These are phyloP conservation scores for Fraxinus latifolia DNA, from an alignment of 305 asterid species.

Conservation along the genomic window DNA sequence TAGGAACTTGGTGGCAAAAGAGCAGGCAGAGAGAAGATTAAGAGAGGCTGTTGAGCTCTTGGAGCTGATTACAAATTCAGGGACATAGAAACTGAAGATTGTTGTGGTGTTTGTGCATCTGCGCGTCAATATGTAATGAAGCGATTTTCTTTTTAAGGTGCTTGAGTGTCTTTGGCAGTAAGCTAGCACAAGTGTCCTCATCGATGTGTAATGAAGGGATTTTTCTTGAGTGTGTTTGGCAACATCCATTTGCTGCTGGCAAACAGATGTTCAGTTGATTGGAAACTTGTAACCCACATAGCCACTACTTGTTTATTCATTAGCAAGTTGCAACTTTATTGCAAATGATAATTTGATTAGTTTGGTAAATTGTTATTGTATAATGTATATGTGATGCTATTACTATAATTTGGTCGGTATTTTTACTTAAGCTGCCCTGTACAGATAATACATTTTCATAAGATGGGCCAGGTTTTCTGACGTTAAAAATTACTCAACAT, in stretches of 20 bases:
- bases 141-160: background rate
- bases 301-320: background rate
- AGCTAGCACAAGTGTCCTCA: background rate
- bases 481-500: background rate
- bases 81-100: background rate
- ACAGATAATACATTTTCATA: background rate
- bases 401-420: background rate
- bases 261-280: background rate
- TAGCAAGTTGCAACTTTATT: background rate
- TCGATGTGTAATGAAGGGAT: background rate
- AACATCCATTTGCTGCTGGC: slow-evolving; percentile 1
- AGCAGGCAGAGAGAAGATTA: slow-evolving; percentile 58
- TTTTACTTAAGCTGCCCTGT: background rate
- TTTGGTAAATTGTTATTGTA: background rate
- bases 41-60: slow-evolving; percentile 61
- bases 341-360: background rate
- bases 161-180: background rate
- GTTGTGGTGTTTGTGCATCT: background rate
- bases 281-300: background rate
- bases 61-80: slow-evolving; percentile 40
- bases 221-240: background rate
- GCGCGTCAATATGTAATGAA: background rate
- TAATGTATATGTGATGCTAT: background rate
- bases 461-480: background rate
- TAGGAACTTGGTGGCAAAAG: slow-evolving; percentile 41